These are phyloP conservation scores for Apiosordaria backusii DNA, from an alignment of 495 filamentous ascomycete species.

Conservation along the genomic window DNA sequence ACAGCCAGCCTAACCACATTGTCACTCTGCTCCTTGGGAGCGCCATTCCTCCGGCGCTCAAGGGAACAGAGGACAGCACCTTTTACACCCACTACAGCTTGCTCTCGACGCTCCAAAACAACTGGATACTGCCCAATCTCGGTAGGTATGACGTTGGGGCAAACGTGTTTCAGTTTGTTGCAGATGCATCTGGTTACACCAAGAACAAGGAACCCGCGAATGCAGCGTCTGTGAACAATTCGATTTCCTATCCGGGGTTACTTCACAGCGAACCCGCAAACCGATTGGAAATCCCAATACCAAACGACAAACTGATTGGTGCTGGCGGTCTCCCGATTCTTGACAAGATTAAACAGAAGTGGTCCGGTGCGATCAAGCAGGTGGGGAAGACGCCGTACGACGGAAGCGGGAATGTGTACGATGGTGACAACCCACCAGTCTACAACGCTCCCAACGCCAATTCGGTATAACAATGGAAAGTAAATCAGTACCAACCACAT, in stretches of 20 bases:
- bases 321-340: constrained; percentile 41
- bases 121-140: constrained; percentile 64
- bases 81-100: constrained; percentile 73
- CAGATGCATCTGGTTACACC: constrained; percentile 53
- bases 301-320: constrained; percentile 44
- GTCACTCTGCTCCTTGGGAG: constrained; percentile 61
- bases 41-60: constrained; percentile 54
- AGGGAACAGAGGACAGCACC: constrained; percentile 59
- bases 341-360: constrained; percentile 28
- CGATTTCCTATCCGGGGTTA: constrained; percentile 59
- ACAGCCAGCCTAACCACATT: constrained; percentile 55
- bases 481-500: neutral
- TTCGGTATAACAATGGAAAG: constrained; percentile 6
- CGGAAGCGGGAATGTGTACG: constrained; percentile 44
- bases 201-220: constrained; percentile 57
- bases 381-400: constrained; percentile 44
- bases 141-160: constrained; percentile 71
- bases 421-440: constrained; percentile 35
- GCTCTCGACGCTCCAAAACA: constrained; percentile 59
- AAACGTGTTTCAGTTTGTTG: constrained; percentile 62
- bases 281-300: constrained; percentile 36
- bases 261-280: constrained; percentile 39
- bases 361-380: constrained; percentile 19
- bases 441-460: constrained; percentile 23
- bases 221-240: constrained; percentile 57